A percentile compares a stretch with the other conserved stretches of the same genome.
Conservation (phyloP, 306 rosid genomes). For the Sesbania bispinosa region DNA sequence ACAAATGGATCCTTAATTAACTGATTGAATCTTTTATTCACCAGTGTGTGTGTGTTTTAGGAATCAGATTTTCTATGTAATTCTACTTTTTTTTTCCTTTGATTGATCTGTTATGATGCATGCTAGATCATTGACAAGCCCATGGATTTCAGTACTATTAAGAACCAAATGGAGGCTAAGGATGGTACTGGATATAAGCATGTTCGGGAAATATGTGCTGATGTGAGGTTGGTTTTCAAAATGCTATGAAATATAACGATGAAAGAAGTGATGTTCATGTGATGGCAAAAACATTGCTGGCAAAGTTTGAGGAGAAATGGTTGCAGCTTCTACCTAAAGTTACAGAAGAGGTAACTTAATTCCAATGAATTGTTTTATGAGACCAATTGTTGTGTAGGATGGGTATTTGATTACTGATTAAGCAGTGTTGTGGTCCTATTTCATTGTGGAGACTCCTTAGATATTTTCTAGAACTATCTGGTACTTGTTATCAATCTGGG, state of each 20-base stretch:
- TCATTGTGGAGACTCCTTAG: background rate
- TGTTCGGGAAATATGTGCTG: slow-evolving; percentile 70
- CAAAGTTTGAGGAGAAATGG: slow-evolving; percentile 92
- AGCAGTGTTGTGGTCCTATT: background rate
- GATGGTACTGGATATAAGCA: slow-evolving; percentile 89
- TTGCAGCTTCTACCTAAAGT: slow-evolving; percentile 80
- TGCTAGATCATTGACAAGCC: slow-evolving; percentile 92
- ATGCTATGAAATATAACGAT: slow-evolving; percentile 86
- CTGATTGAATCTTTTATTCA: slow-evolving; percentile 6
- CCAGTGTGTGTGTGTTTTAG: background rate
- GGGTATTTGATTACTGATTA: slow-evolving; percentile 4
- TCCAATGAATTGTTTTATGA: background rate
- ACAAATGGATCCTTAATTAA: background rate
- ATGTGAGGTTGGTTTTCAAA: slow-evolving; percentile 83
- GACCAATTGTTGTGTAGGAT: slow-evolving; percentile 3
- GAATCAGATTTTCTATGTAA: background rate
- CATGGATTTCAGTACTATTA: slow-evolving; percentile 88
- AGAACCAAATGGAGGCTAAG: slow-evolving; percentile 86
- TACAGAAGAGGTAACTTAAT: slow-evolving; percentile 66
- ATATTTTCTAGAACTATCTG: background rate
- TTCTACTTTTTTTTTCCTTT: slow-evolving; percentile 14
- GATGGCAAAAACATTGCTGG: slow-evolving; percentile 89
- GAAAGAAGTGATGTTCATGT: slow-evolving; percentile 85
- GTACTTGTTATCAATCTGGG: slow-evolving; percentile 16
- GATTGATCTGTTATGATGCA: slow-evolving; percentile 25